These are phyloP conservation scores for Colletotrichum musicola DNA, from an alignment of 2,329 filamentous ascomycete genomes.

Conservation along the genomic window DNA sequence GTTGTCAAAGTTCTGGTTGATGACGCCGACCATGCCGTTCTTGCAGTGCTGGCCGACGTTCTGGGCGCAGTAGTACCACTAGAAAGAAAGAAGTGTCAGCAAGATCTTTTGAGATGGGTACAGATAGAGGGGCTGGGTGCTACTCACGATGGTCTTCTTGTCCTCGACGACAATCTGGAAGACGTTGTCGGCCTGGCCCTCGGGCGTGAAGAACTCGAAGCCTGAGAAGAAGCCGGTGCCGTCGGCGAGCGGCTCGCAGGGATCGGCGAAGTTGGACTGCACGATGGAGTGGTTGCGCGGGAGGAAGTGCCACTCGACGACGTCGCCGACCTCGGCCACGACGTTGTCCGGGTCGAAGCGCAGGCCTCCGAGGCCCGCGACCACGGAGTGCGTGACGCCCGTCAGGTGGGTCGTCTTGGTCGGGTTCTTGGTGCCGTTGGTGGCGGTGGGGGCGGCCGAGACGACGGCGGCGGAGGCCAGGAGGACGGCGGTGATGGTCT, in stretches of 20 bases:
- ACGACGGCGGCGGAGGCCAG: slow-evolving; percentile 44
- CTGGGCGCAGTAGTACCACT: slow-evolving; percentile 57
- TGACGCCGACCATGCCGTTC: slow-evolving; percentile 61
- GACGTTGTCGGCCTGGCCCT: slow-evolving; percentile 53
- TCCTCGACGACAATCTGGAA: slow-evolving; percentile 60
- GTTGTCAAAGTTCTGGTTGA: slow-evolving; percentile 61
- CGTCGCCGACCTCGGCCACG: slow-evolving; percentile 61
- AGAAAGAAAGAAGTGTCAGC: too few species aligned
- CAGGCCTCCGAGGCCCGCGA: slow-evolving; percentile 60
- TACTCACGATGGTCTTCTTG: slow-evolving; percentile 55
- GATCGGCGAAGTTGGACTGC: slow-evolving; percentile 56
- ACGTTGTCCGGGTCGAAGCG: slow-evolving; percentile 64
- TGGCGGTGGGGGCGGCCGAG: slow-evolving; percentile 48
- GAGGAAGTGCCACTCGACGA: slow-evolving; percentile 68
- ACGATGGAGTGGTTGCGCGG: slow-evolving; percentile 64
- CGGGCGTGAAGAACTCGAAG: slow-evolving; percentile 55
- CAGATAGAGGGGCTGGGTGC: too few species aligned
- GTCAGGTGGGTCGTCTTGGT: slow-evolving; percentile 52
- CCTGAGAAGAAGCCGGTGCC: slow-evolving; percentile 59
- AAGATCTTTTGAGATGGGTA: too few species aligned
- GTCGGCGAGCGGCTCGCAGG: slow-evolving; percentile 56
- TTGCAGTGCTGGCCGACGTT: slow-evolving; percentile 58
- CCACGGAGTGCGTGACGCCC: slow-evolving; percentile 59
- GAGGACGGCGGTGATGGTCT: slow-evolving; percentile 45
- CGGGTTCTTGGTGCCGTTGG: slow-evolving; percentile 45